Evolutionary conservation across 257 asterid genomes (phyloP), one percentile per base, ranked within the genome.

Genomic region (Prunella vulgaris): DNA sequence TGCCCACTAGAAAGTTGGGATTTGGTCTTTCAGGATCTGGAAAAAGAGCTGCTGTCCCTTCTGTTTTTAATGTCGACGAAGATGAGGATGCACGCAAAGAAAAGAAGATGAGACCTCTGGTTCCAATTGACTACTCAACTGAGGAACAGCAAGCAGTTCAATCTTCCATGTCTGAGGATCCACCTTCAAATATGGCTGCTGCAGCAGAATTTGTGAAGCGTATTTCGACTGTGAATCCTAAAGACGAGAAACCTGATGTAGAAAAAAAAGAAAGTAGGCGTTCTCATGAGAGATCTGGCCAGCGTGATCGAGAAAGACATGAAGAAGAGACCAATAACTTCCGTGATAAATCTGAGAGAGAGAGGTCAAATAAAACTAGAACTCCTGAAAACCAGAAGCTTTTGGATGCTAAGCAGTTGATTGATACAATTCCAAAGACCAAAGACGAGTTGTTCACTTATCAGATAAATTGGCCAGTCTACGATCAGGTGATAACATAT

Each of bases 81-180:
- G 99, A 94, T 49, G 99, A 91, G 79, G 99, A 94, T 27, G 81
- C 87, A 52, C 96, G 74, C 76, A 94, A 91, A 87, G 97, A 89
- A 30, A 94, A 94, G 90, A 94, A 85, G 86, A 94, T 94, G 99
- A 86, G 96, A 74, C 97, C 98, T 71, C 84, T 94, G 70, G 97
- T 94, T 74, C 99, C 98, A 17, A 92, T 94, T 84, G 99, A 94
- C 79, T 94, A 94, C 80, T 78, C 99, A 75, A 82, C 87, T 28
- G 99, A 94, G 67, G 99, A 91, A 72, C 95, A 84, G 51, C 82
- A 77, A 76, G 82, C 80, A 52, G 76, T 83, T 60, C 85, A 83
- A 60, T 71, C 90, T 66, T 66, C 87, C 35, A 60, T 69, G 35
- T 61, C 94, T 57, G 96, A 86, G 60, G 75, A 76, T 59, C 92